A percentile compares a stretch with the other conserved stretches of the same genome.
Evolutionary conservation across 768 basidiomycete species (phyloP).

Genomic region (Lepiota brunneoincarnata): DNA sequence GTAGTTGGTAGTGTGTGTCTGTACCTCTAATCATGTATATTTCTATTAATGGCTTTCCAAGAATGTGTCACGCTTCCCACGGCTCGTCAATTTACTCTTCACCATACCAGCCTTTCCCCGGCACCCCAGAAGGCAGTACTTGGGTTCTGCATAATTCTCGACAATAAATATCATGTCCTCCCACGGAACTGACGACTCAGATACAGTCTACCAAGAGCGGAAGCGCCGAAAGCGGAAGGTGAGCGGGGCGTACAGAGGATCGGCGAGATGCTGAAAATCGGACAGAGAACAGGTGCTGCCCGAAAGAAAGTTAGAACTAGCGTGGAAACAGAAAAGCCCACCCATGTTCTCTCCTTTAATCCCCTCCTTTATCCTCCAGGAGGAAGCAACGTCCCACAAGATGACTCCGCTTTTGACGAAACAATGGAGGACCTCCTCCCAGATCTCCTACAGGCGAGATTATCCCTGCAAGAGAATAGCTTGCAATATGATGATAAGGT

Average conservation of each 20-base stretch:
- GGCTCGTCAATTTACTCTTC: background rate
- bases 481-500: constrained; percentile 23
- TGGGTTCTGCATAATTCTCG: background rate
- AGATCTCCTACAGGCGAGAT: constrained; percentile 24
- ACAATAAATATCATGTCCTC: background rate
- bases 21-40: too few species aligned
- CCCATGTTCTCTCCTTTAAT: constrained; percentile 8
- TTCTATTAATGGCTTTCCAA: too few species aligned
- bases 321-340: background rate
- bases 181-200: constrained; percentile 1
- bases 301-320: background rate
- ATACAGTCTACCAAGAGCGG: background rate
- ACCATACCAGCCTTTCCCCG: background rate
- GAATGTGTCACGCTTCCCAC: too few species aligned
- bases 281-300: background rate
- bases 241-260: background rate
- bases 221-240: constrained; percentile 9
- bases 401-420: constrained; percentile 26
- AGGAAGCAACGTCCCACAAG: constrained; percentile 13
- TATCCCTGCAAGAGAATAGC: constrained; percentile 16
- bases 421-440: constrained; percentile 27
- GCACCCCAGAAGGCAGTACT: background rate
- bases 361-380: constrained; percentile 20
- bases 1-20: too few species aligned
- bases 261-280: background rate